phyloP scores from a whole-genome alignment of 78 protist species.

The Speleostelium caveatum region DNA sequence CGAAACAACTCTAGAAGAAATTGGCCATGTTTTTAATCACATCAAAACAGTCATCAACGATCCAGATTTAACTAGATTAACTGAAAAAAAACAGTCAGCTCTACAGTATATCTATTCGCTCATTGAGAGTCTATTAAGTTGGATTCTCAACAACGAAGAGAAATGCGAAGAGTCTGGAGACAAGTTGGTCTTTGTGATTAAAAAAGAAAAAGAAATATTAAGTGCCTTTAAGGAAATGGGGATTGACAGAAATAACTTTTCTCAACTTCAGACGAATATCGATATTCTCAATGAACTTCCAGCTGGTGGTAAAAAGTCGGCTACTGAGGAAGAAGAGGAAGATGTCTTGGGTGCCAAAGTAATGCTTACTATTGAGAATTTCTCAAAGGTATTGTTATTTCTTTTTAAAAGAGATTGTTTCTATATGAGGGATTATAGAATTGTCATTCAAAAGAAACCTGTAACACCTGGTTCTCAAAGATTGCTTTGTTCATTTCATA shows the following conservation, averaged over 20 bases:
- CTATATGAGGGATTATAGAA: neutral
- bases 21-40: neutral
- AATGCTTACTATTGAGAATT: no score
- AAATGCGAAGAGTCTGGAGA: constrained; percentile 32
- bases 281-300: neutral
- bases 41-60: constrained; percentile 3
- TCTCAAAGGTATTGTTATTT: neutral
- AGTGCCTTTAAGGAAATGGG: neutral
- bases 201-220: neutral
- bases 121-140: neutral
- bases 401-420: neutral
- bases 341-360: no score
- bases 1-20: constrained; percentile 19
- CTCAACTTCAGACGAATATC: neutral
- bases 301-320: neutral
- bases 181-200: constrained; percentile 10
- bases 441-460: constrained; percentile 5
- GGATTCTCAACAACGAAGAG: neutral
- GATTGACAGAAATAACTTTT: neutral
- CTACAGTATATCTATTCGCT: neutral
- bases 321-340: no score
- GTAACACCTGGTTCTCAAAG: neutral
- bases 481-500: constrained; percentile 19
- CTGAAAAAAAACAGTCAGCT: no score
- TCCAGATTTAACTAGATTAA: no score